Evolutionary conservation across 306 rosid genomes (phyloP), one percentile per base, ranked within the genome.

Genomic region (Cicer arietinum): DNA sequence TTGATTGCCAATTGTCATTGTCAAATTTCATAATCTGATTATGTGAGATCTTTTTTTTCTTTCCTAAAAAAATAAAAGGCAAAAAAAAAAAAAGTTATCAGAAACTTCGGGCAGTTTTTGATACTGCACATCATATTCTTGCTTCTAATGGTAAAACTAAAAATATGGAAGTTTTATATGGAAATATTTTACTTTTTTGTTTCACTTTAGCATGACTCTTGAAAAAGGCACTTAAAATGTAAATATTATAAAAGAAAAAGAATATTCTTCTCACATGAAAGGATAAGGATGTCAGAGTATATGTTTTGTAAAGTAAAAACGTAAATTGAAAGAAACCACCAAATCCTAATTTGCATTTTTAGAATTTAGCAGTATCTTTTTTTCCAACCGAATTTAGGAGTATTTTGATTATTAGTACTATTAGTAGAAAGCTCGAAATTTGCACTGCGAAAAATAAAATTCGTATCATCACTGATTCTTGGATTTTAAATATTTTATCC

Each of bases 1-100:
- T 53, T 17, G 37, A 8, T 58, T 58, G 64, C 64, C 64, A 58
- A 58, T 58, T 58, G 64, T 58, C 42, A 58, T 58, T 58, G 40
- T 58, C 16, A 25, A 58, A 58, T 58, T 35, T 25, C 41, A 25
- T 25, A 10, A 58, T 58, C 64, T 7, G 1, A 58, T 58, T 58
- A 41, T 58, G 2, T 1, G 17, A 25, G 2, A 40, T 58, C 41
- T 58, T 58, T 53, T 22, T 25, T 22, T 22, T 22, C 63, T 22
- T 22, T 20, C 14, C 5, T 20, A 57, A 8, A 22, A 20, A 54
- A 18, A 10, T 22, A 2, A 2, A 30, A 30, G 37, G 37, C 37
- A 30, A 30, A 4, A 30, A 30, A 20, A 20, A 14, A 4, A 30
- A 30, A 30, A 0, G 37, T 30, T 30, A 30, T 30, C 37, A 4